Base-by-base conservation (phyloP, 1,284 basidiomycete genomes). In the Pseudozyma sp. region DNA sequence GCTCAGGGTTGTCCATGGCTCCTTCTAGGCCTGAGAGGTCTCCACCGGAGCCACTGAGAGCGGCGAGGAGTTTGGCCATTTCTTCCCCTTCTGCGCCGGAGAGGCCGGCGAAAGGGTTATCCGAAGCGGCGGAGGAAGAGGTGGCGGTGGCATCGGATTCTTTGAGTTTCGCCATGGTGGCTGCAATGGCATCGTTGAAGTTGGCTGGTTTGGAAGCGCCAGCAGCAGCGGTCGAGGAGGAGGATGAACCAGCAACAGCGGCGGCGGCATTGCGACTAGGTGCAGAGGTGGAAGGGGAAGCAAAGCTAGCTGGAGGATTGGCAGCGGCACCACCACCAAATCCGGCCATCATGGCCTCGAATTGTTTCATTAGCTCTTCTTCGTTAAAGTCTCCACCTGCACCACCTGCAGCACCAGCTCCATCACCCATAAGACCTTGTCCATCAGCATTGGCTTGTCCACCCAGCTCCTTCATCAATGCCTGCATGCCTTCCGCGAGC, bases 401-500 rank as follows among this genome's bases (percentile, higher is more conserved):
- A 13, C 50, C 52, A 4, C 44, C 40, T 8, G 38, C 50, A 36
- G 44, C 51, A n/a, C 38, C 42, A 19, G 52, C 57, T 21, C 71
- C 52, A 31, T 31, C 25, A 14, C 59, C 45, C 21, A 76, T 60
- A 21, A 63, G 31, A 42, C 69, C 60, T 57, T 72, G 52, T 4
- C 56, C 63, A 42, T 64, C 31, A 12, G 42, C 58, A 36, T 65
- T 52, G 34, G 64, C 55, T 25, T 64, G 53, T 35, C 67, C 48
- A 5, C 78, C 86, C 10, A 96, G 87, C 79, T 91, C 91, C 19
- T 88, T 88, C 87, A 97, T 90, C 49, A 97, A 88, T n/a, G 87
- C 87, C 83, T 94, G 92, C 94, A 97, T 96, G 36, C 90, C 92
- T 80, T 89, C 88, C 7, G 91, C 90, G 48, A 97, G 88, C 81